Evolutionary conservation across 2,329 filamentous ascomycete species (phyloP).

Genomic region (Colletotrichum phormii): DNA sequence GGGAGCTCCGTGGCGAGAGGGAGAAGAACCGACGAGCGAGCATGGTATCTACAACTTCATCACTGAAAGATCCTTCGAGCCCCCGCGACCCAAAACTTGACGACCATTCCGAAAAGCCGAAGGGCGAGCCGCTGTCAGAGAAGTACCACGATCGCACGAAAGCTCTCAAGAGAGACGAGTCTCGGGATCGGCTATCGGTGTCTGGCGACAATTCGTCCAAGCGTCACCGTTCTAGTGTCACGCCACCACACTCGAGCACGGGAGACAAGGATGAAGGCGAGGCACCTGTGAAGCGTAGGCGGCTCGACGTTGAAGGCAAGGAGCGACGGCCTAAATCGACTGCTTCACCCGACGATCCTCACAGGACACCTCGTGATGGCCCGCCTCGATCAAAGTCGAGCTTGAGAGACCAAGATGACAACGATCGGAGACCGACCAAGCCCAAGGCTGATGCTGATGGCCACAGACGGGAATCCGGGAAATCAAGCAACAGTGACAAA

Average conservation of each 20-base stretch:
- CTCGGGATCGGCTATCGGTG: slow-evolving; percentile 64
- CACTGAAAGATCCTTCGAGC: slow-evolving; percentile 64
- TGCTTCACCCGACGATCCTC: slow-evolving; percentile 59
- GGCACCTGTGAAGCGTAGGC: slow-evolving; percentile 65
- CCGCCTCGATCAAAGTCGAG: slow-evolving; percentile 43
- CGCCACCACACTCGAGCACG: slow-evolving; percentile 65
- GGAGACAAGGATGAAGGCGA: slow-evolving; percentile 66
- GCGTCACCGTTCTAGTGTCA: slow-evolving; percentile 68
- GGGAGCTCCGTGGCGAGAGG: slow-evolving; percentile 69
- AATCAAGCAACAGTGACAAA: slow-evolving; percentile 57
- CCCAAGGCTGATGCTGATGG: slow-evolving; percentile 49
- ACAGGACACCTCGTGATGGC: slow-evolving; percentile 34
- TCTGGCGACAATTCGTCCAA: slow-evolving; percentile 66
- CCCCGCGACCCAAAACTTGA: slow-evolving; percentile 63
- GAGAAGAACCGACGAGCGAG: slow-evolving; percentile 70
- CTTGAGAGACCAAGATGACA: slow-evolving; percentile 57
- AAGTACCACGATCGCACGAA: slow-evolving; percentile 71
- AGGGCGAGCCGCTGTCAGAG: slow-evolving; percentile 57
- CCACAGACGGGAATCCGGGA: slow-evolving; percentile 56
- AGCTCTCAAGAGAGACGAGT: slow-evolving; percentile 71
- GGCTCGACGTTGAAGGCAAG: slow-evolving; percentile 65
- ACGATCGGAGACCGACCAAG: slow-evolving; percentile 44
- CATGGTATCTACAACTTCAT: slow-evolving; percentile 66
- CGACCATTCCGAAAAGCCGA: slow-evolving; percentile 60
- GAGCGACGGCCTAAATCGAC: slow-evolving; percentile 60